These are phyloP conservation scores for Trametes sp. DNA, from an alignment of 1,284 basidiomycete genomes.

Conservation along the genomic window DNA sequence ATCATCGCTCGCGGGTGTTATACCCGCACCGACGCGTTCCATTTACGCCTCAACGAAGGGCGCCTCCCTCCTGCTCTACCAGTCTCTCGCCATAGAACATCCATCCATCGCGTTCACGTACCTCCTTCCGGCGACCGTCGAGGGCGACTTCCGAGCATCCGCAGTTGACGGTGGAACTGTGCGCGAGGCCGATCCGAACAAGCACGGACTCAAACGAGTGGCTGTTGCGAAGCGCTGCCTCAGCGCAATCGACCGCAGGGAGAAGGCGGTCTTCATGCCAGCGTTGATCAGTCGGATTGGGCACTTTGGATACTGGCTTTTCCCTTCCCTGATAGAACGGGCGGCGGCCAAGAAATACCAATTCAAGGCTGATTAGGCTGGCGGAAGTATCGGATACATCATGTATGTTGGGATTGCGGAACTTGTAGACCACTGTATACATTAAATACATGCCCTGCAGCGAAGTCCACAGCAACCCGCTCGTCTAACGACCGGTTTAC, in stretches of 20 bases:
- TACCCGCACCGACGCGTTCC: constrained; percentile 87
- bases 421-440: not conserved
- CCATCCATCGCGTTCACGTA: constrained; percentile 66
- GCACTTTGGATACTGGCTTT: constrained; percentile 69
- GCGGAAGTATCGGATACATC: not conserved
- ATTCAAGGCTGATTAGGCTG: constrained; percentile 7
- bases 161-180: constrained; percentile 70
- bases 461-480: constrained; percentile 1
- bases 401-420: not conserved
- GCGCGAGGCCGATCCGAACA: constrained; percentile 61
- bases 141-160: constrained; percentile 82
- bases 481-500: not conserved
- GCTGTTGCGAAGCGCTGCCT: constrained; percentile 65
- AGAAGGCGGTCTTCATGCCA: constrained; percentile 67
- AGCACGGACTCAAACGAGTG: constrained; percentile 61
- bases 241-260: constrained; percentile 60
- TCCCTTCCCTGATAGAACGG: constrained; percentile 63
- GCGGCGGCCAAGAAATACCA: constrained; percentile 66
- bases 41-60: constrained; percentile 89
- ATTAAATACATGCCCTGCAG: not conserved
- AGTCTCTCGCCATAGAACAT: constrained; percentile 82
- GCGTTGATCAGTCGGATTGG: constrained; percentile 38
- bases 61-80: constrained; percentile 81
- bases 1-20: constrained; percentile 81
- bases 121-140: constrained; percentile 68